Evolutionary conservation across 1,139 yeast genomes (phyloP).

Genomic region (Blastobotrys elegans): DNA sequence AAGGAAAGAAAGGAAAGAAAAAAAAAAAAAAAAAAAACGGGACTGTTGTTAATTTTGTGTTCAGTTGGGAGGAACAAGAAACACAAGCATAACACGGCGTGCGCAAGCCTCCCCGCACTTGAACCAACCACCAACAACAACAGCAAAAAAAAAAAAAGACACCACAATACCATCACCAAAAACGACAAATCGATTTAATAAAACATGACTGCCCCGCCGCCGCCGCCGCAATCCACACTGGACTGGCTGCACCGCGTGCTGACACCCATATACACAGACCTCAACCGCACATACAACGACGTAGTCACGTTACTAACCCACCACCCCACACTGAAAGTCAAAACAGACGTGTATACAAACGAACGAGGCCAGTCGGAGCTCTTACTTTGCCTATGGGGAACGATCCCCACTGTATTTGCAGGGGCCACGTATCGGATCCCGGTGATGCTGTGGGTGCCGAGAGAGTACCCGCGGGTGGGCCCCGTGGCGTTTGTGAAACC

Average conservation of each 20-base stretch:
- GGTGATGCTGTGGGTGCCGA: constrained; percentile 72
- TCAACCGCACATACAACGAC: constrained; percentile 56
- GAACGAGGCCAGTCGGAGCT: constrained; percentile 55
- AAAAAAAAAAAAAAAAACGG: background rate
- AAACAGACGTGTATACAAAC: constrained; percentile 67
- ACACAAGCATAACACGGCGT: no score
- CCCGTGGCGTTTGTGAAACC: constrained; percentile 63
- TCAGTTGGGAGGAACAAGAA: no score
- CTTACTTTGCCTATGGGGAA: constrained; percentile 61
- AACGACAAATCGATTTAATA: no score
- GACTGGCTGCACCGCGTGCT: constrained; percentile 56
- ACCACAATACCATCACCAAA: no score
- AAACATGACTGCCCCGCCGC: background rate
- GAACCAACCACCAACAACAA: no score
- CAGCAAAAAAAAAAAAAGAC: no score
- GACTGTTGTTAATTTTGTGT: no score
- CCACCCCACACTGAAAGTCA: constrained; percentile 51
- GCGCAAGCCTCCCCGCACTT: no score
- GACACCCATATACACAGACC: constrained; percentile 48
- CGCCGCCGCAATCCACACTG: constrained; percentile 41
- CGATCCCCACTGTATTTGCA: constrained; percentile 38
- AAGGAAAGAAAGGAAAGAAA: background rate
- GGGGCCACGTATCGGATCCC: constrained; percentile 45
- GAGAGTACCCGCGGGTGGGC: constrained; percentile 54
- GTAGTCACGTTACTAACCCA: constrained; percentile 49